Base-by-base conservation (phyloP, 2,329 filamentous ascomycete species). In the Cladosporium sp. region DNA sequence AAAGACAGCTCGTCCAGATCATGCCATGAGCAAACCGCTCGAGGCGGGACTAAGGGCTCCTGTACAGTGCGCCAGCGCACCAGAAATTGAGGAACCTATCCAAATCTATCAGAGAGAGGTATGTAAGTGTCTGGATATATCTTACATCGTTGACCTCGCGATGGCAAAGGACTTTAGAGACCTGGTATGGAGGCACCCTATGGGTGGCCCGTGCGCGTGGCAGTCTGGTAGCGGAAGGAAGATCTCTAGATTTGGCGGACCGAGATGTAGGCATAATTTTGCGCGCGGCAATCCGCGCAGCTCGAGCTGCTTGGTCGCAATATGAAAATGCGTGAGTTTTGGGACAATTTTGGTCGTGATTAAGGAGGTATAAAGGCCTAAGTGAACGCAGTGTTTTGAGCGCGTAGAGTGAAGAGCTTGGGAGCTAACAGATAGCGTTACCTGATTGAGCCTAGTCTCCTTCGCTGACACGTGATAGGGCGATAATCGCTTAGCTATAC, bases 11-110 rank as follows among this genome's bases (percentile, higher is more conserved):
- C 77, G 0, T 66, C 57, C 0, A 79, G 34, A 1, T 60, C 37
- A 53, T 80, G 78, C 77, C 77, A 80, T 5, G 74, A 77, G 3
- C 73, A 63, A 1, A 75, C 70, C 0, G 66, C 62, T 20, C 60
- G 45, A 34, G 61, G 58, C 2, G 63, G 63, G 10, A 51, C 36
- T 32, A 45, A 50, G 4, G 58, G 60, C 4, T 48, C 50, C 10
- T 57, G 49, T 2, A 53, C 17, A 1, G 65, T 61, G n/a, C 64
- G 66, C 77, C 77, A 79, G 36, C 65, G 64, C 0, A 79, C 68
- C 0, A 79, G 68, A 52, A 74, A 79, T 35, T 79, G 68, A 54
- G 78, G 76, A 1, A n/a, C 34, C 69, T 72, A 51, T 17, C 32
- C 34, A 19, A 28, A 28, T 20, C 19, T 10, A 34, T 62, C 55